phyloP scores from a whole-genome alignment of 805 yeast genomes.

The Huiozyma naganishii region DNA sequence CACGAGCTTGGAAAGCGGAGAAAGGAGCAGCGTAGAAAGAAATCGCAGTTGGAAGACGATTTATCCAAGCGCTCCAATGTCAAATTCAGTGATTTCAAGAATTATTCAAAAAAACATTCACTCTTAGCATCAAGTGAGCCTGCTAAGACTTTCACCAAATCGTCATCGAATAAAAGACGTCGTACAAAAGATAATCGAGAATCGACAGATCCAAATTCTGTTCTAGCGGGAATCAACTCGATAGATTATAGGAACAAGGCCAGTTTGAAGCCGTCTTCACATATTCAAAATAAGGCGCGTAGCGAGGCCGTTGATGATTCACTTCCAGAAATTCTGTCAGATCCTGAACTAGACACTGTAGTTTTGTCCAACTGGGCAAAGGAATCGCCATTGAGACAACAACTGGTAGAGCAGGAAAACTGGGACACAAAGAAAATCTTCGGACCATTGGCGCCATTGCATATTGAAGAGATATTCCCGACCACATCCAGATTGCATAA shows the following conservation, averaged over 20 bases:
- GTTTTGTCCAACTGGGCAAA: slow-evolving; percentile 52
- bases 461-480: slow-evolving; percentile 59
- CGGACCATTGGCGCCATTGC: slow-evolving; percentile 62
- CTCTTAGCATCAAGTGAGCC: background rate
- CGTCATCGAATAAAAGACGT: background rate
- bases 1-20: slow-evolving; percentile 20
- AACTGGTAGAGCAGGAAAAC: slow-evolving; percentile 36
- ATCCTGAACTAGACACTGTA: slow-evolving; percentile 43
- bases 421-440: slow-evolving; percentile 61
- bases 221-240: slow-evolving; percentile 21
- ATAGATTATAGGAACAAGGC: slow-evolving; percentile 18
- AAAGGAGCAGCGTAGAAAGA: slow-evolving; percentile 20
- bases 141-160: background rate
- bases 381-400: slow-evolving; percentile 42
- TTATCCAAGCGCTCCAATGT: slow-evolving; percentile 11
- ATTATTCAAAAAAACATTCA: background rate
- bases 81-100: slow-evolving; percentile 6
- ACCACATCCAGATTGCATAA: slow-evolving; percentile 36
- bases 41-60: slow-evolving; percentile 21
- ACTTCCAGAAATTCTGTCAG: slow-evolving; percentile 39
- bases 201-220: slow-evolving; percentile 3
- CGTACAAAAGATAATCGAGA: background rate
- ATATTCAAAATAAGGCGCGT: background rate
- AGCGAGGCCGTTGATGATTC: slow-evolving; percentile 12
- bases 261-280: background rate